Conservation (phyloP, 2,329 filamentous ascomycete genomes). For the Trichothecium roseum region DNA sequence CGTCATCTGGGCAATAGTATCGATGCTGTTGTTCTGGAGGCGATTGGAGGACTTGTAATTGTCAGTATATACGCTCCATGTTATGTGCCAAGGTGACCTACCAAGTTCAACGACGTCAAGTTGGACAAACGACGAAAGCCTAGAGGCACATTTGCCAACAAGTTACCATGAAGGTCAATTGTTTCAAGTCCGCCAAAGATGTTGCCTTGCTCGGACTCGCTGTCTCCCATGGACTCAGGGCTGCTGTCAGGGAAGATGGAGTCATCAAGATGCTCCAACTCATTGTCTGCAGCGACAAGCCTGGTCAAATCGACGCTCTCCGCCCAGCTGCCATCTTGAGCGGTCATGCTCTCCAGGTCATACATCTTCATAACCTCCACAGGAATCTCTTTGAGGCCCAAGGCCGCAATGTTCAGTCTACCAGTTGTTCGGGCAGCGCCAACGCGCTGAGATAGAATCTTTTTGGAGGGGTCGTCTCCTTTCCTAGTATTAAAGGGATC, state of each 20-base stretch:
- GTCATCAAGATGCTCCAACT: slow-evolving; percentile 65
- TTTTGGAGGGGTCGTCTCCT: slow-evolving; percentile 48
- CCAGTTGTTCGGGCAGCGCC: slow-evolving; percentile 66
- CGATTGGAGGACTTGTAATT: slow-evolving; percentile 64
- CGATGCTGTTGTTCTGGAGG: slow-evolving; percentile 60
- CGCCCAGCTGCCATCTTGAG: slow-evolving; percentile 65
- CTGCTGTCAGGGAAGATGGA: slow-evolving; percentile 66
- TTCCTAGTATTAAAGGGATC: slow-evolving; percentile 63
- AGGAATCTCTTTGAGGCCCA: slow-evolving; percentile 72
- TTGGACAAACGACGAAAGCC: slow-evolving; percentile 64
- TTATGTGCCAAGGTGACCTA: slow-evolving; percentile 26
- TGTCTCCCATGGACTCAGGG: slow-evolving; percentile 37
- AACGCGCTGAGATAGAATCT: slow-evolving; percentile 63
- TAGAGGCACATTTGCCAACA: slow-evolving; percentile 59
- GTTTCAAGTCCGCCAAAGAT: slow-evolving; percentile 76
- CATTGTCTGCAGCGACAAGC: slow-evolving; percentile 83
- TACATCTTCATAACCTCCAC: slow-evolving; percentile 85
- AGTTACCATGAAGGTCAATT: slow-evolving; percentile 80
- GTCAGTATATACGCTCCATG: not conserved
- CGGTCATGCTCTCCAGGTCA: slow-evolving; percentile 58
- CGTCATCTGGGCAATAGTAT: slow-evolving; percentile 62
- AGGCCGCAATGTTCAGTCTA: slow-evolving; percentile 76
- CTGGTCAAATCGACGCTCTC: slow-evolving; percentile 81
- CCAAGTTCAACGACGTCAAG: slow-evolving; percentile 74
- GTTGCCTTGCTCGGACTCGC: slow-evolving; percentile 54